These are phyloP conservation scores for Chrysanthemum makinoi DNA, from an alignment of 129 eudicot genomes.

Conservation along the genomic window DNA sequence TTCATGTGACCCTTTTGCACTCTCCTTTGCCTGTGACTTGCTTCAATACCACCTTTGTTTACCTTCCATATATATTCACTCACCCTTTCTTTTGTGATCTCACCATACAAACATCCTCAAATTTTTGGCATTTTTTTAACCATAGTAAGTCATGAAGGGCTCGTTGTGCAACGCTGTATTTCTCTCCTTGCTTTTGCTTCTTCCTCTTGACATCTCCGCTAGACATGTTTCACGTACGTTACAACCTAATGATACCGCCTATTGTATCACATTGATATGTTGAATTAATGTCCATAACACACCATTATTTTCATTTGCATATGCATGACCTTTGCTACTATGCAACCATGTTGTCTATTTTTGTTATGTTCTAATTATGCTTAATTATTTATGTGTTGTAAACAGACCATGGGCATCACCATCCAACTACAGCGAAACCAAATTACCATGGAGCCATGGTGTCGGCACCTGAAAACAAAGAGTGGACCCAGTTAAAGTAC, in stretches of 20 bases:
- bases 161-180: slow-evolving; percentile 19
- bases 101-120: slow-evolving; percentile 13
- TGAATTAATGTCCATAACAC: no score
- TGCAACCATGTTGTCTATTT: no score
- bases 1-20: slow-evolving; percentile 61
- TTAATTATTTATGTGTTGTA: neutral
- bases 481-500: slow-evolving; percentile 54
- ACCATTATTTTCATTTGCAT: no score
- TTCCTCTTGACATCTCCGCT: slow-evolving; percentile 44
- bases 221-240: slow-evolving; percentile 60
- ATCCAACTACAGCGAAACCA: slow-evolving; percentile 25
- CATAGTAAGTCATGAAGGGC: slow-evolving; percentile 30
- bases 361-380: neutral
- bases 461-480: slow-evolving; percentile 30
- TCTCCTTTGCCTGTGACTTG: slow-evolving; percentile 81
- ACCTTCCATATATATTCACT: slow-evolving; percentile 22
- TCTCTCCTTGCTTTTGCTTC: slow-evolving; percentile 39
- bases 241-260: slow-evolving; percentile 4
- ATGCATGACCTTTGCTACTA: no score
- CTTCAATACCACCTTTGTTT: slow-evolving; percentile 59
- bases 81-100: slow-evolving; percentile 11
- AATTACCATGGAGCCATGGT: slow-evolving; percentile 18
- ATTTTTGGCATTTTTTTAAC: neutral
- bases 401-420: slow-evolving; percentile 47
- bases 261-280: no score